Percentiles rank a stretch among this genome's conserved stretches.
Conservation (phyloP, 108 stramenopile species). For the Cylindrotheca closterium region DNA sequence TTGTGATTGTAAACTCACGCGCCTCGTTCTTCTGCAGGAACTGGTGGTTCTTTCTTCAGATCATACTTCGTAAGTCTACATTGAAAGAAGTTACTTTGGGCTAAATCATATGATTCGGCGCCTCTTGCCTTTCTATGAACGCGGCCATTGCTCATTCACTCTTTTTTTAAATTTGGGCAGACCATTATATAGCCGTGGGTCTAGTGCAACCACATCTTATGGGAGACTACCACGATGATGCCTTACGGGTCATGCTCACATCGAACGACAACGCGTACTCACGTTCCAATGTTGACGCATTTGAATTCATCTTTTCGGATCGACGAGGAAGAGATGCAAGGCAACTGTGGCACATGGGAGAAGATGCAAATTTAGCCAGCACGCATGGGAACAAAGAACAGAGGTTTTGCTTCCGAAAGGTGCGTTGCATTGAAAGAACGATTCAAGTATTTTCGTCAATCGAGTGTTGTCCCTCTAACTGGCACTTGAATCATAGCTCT, state of each 20-base stretch:
- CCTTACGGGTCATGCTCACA: conserved; percentile 10
- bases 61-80: too few relatives aligned
- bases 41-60: conserved; percentile 32
- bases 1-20: neutral
- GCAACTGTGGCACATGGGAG: conserved; percentile 19
- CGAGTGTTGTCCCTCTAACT: too few relatives aligned
- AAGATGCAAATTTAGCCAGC: too few relatives aligned
- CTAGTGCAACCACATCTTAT: conserved; percentile 14
- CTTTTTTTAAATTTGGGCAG: too few relatives aligned
- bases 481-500: neutral
- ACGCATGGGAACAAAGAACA: too few relatives aligned
- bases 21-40: conserved; percentile 4
- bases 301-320: conserved; percentile 24
- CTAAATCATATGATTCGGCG: too few relatives aligned
- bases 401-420: conserved; percentile 18
- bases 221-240: conserved; percentile 2
- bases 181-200: conserved; percentile 11
- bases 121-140: too few relatives aligned
- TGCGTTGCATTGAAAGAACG: neutral
- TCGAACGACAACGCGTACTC: neutral
- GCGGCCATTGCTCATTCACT: too few relatives aligned
- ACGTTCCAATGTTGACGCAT: conserved; percentile 16
- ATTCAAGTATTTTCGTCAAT: too few relatives aligned
- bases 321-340: conserved; percentile 14
- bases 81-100: too few relatives aligned